Conservation (phyloP, 2,329 filamentous ascomycete species). For the Sclerotinia subarctica region DNA sequence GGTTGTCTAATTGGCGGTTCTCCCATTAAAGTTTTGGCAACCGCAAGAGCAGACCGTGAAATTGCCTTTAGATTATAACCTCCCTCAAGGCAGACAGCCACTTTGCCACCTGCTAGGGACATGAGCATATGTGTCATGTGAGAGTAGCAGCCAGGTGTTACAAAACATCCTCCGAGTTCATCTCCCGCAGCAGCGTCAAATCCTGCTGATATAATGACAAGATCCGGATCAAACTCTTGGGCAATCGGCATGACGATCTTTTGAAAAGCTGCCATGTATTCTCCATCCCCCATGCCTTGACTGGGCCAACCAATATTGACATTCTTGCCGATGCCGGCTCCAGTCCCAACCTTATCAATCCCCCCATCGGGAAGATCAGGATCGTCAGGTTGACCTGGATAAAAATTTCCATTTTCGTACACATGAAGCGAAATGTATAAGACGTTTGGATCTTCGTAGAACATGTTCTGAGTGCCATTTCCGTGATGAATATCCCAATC, state of each 20-base stretch:
- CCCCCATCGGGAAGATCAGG: constrained; percentile 60
- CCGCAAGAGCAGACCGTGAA: constrained; percentile 85
- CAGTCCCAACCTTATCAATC: constrained; percentile 56
- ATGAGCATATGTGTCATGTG: constrained; percentile 99
- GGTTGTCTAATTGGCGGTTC: constrained; percentile 71
- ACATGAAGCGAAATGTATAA: constrained; percentile 95
- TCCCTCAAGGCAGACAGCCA: constrained; percentile 90
- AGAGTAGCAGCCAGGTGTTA: constrained; percentile 86
- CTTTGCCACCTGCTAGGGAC: constrained; percentile 83
- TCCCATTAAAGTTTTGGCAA: constrained; percentile 90
- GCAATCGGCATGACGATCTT: constrained; percentile 96
- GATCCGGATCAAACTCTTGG: constrained; percentile 85
- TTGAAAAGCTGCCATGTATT: constrained; percentile 96
- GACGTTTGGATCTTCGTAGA: constrained; percentile 91
- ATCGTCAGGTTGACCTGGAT: constrained; percentile 67
- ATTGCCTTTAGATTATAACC: constrained; percentile 95
- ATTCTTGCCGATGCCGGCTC: constrained; percentile 56
- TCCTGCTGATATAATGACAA: constrained; percentile 92
- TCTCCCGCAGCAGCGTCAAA: constrained; percentile 96
- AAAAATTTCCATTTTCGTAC: constrained; percentile 78
- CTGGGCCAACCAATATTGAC: constrained; percentile 66
- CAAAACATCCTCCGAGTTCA: constrained; percentile 87
- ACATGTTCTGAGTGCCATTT: constrained; percentile 94
- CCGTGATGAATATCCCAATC: constrained; percentile 86
- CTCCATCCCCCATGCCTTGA: constrained; percentile 87